Conservation (phyloP, 768 basidiomycete species). For the Tylopilus plumbeoviolaceoides region DNA sequence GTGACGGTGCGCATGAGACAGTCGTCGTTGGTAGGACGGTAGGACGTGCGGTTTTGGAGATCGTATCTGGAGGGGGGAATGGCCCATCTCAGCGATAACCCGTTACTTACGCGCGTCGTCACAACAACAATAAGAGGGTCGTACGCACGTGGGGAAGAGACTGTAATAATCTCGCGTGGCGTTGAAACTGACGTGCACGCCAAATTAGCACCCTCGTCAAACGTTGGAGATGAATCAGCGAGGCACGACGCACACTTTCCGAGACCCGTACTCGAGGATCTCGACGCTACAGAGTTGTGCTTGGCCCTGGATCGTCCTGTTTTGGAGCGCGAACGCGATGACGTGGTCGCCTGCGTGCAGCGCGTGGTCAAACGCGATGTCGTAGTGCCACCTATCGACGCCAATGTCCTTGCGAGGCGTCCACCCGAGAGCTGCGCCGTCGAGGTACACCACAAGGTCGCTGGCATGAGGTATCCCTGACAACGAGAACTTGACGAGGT, state of each 20-base stretch:
- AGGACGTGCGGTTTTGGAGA: constrained; percentile 54
- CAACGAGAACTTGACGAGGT: constrained; percentile 66
- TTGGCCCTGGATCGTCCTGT: constrained; percentile 42
- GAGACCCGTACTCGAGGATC: constrained; percentile 65
- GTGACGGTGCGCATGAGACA: constrained; percentile 78
- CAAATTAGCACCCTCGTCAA: neutral
- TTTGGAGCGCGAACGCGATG: constrained; percentile 53
- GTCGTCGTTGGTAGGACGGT: constrained; percentile 79
- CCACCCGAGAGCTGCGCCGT: constrained; percentile 61
- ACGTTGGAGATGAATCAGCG: neutral
- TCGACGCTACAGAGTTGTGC: constrained; percentile 80
- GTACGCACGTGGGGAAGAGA: constrained; percentile 67
- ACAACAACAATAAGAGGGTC: no score
- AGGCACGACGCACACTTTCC: constrained; percentile 43
- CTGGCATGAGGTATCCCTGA: constrained; percentile 57
- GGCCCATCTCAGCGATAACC: no score
- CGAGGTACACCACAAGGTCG: constrained; percentile 57
- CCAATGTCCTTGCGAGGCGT: constrained; percentile 46
- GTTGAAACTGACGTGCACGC: constrained; percentile 48
- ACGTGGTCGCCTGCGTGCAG: constrained; percentile 53
- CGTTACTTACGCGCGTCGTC: neutral
- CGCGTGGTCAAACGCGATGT: constrained; percentile 40
- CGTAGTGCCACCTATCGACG: constrained; percentile 74
- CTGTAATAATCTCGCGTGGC: constrained; percentile 54
- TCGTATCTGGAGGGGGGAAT: constrained; percentile 44